Evolutionary conservation across 2,329 filamentous ascomycete genomes (phyloP), one percentile per base, ranked within the genome.

Genomic region (Ophiostoma tasmaniense): DNA sequence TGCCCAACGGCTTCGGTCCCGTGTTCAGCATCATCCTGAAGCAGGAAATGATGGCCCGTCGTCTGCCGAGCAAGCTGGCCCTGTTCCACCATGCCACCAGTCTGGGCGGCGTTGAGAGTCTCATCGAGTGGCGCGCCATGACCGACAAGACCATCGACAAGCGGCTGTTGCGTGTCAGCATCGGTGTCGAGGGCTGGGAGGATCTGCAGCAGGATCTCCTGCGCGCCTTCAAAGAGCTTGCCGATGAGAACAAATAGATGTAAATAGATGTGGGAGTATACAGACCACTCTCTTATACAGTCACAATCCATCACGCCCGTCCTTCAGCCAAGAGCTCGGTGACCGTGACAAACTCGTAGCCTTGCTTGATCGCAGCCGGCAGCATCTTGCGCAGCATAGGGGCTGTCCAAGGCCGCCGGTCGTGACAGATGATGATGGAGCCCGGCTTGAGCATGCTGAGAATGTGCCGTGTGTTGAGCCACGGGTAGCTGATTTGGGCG

Each of bases 51-150:
- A 76, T 85, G 67, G 93, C 95, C 3, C 85, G 83, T 73, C 78
- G 81, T 37, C 79, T 99, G 72, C 95, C 95, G 3, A 90, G 89
- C 75, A 90, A 91, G 78, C 79, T 98, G 76, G 77, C 82, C 2
- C 84, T 97, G 62, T 98, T 98, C 81, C 92, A 97, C 74, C 95
- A 99, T 79, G 95, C 95, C 6, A 99, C 95, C 2, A 96, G 91
- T 77, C 79, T 98, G 35, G 95, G 95, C 2, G 94, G 95, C 4
- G 92, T 98, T 11, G 95, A 98, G 84, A 95, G 92, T 75, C 79
- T 98, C 81, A 93, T 99, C 74, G 95, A 99, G 84, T 99, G 95
- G 95, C 84, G 95, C 70, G 87, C 90, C 65, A 95, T 99, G 92
- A 89, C 88, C 70, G 95, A 99, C 81, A 75, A 79, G 2, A 82